Conservation (phyloP, 768 basidiomycete species). For the Termitomyces sp. region DNA sequence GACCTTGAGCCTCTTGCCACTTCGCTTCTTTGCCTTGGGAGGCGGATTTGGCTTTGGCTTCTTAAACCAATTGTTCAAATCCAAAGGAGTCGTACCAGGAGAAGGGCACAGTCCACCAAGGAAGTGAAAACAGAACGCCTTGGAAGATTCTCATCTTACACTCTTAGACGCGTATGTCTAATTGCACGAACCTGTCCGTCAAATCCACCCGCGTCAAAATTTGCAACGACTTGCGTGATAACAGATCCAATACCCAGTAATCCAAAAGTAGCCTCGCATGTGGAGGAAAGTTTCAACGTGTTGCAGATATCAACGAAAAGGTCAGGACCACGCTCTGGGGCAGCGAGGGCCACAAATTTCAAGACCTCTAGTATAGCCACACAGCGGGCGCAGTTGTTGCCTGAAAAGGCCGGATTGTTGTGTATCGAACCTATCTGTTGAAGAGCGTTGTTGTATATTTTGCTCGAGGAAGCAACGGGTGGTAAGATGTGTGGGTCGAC, state of each 20-base stretch:
- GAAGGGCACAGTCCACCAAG: constrained; percentile 47
- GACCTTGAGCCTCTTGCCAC: constrained; percentile 66
- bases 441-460: constrained; percentile 50
- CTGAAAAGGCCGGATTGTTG: constrained; percentile 48
- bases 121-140: constrained; percentile 64
- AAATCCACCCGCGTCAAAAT: constrained; percentile 66
- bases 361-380: constrained; percentile 57
- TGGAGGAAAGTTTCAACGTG: constrained; percentile 47
- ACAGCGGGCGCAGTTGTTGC: constrained; percentile 56
- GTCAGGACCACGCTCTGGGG: constrained; percentile 56
- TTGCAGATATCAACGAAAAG: constrained; percentile 62
- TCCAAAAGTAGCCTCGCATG: constrained; percentile 49
- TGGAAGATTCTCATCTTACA: not conserved
- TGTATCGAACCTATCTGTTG: constrained; percentile 55
- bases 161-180: not conserved
- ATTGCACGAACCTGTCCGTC: constrained; percentile 60
- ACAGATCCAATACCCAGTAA: constrained; percentile 50
- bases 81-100: constrained; percentile 56
- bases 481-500: constrained; percentile 67
- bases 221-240: constrained; percentile 68
- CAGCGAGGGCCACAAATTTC: constrained; percentile 65
- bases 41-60: constrained; percentile 74
- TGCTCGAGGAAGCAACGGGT: constrained; percentile 42
- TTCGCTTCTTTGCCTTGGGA: constrained; percentile 54
- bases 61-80: constrained; percentile 67